Base-by-base conservation (phyloP, 73 alveolate genomes). In the Uronychia setigera region DNA sequence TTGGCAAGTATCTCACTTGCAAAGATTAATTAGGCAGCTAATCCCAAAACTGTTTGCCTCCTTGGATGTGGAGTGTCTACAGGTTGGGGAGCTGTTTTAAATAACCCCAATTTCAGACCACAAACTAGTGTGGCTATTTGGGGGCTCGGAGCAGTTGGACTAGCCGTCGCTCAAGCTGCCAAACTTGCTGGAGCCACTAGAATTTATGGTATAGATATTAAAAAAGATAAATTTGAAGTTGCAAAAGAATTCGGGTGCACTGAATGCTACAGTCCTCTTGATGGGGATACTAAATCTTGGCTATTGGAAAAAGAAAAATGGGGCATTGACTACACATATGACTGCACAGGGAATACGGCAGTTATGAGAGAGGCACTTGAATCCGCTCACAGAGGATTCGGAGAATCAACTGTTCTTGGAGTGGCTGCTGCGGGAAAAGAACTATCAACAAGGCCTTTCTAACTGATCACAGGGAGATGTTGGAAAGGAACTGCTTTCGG, bases 71-170 rank as follows among this genome's bases (percentile, higher is more conserved):
- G 98, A 33, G 92, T 94, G 77, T 79, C 96, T 31, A 93, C 98
- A 29, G 98, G 98, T 31, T 84, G 92, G 94, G 98, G 98, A 35
- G 98, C 98, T 46, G 98, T 86, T 31, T 84, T 94, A 92, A 91
- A 87, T 81, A 94, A 95, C n/a, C 81, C 85, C 81, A 83, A 92
- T 26, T 95, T 96, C 33, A 81, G 86, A 79, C 92, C 94, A 31
- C 97, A 97, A 27, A 77, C 96, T 32, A 75, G 94, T n/a, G 99
- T 88, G 27, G 97, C 95, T 26, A 96, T 96, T 76, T 94, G 92
- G 84, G 99, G 99, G 60, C 88, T 93, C 74, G 96, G 98, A 35
- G 98, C 98, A 29, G 99, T 94, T 28, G 99, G 99, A 32, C 91
- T 96, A 11, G 95, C 98, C 58, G 97, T 89, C 1, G 88, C 93